Evolutionary conservation across 2,329 filamentous ascomycete species (phyloP), one percentile per base, ranked within the genome.

Genomic region (Emmonsiellopsis sp.): DNA sequence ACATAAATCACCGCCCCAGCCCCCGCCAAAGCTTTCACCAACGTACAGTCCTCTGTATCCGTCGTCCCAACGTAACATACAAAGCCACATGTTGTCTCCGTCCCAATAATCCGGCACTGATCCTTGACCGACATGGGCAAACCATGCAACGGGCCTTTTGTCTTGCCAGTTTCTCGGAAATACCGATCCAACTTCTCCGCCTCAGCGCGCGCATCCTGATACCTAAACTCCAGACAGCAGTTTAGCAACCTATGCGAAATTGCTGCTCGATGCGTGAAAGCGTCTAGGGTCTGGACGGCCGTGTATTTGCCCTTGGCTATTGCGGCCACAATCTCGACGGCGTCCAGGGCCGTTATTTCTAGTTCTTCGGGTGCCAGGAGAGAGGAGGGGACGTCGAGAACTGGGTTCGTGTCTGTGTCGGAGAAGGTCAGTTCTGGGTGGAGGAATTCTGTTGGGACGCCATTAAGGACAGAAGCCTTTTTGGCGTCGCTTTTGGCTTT

Each of bases 1-100:
- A 69, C 65, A 56, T 69, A 71, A 32, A 72, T 63, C 1, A 72
- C 65, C 0, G 68, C 70, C 31, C 49, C 38, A 2, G 47, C 47
- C 37, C 6, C 37, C 11, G 9, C 15, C 47, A 50, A 16, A 40
- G 10, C n/a, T 10, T 41, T 30, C 13, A 50, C 35, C 34, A 50
- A 15, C 5, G 34, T 41, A 31, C 47, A 40, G 35, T 38, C 20
- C 37, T 50, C 47, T 13, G 34, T 15, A 41, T 50, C 47, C 15
- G 7, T n/a, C 34, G 38, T 16, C 11, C 47, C 47, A 11, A 50
- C 13, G 11, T 50, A 16, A 34, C 31, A 50, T 16, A 50, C 34
- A 26, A 50, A 50, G 20, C 49, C 49, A 20, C 20, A 43, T 30
- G 49, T 51, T 6, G 37, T 51, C 37, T 51, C 49, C 5, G 40